Evolutionary conservation across 768 basidiomycete species (phyloP), one percentile per base, ranked within the genome.

Genomic region (Favolaschia claudopus): DNA sequence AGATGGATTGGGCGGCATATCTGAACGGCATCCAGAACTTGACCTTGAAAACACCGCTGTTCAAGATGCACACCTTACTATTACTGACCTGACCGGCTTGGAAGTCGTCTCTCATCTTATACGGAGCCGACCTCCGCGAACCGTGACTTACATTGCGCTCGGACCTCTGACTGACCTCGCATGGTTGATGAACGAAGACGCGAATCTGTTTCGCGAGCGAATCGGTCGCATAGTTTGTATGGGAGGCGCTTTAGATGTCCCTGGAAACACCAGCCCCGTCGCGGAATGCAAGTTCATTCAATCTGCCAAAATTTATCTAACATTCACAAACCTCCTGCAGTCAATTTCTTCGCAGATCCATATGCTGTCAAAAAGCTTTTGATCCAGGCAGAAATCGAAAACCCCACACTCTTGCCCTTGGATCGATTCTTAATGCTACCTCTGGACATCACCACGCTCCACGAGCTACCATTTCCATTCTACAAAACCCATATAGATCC

Each of bases 201-300:
- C 82, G 10, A 69, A 76, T 32, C 75, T 82, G 12, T 77, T 95
- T 28, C 73, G 74, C 8, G 73, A 82, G 13, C 84, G 84, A 38
- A 83, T 93, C 27, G 92, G 88, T 5, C 82, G 88, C n/a, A 76
- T 98, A 8, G 75, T 95, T 20, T 89, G 87, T 70, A 96, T 98
- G 94, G 95, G 95, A n/a, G 95, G 94, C 14, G 91, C 94, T 2
- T 71, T 98, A 22, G 93, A 96, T 63, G 91, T 93, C 29, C 93
- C 95, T 0, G 95, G 95, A 3, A 98, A 96, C 65, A 90, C 88
- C 0, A 85, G 81, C 24, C 86, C 93, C 8, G 80, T 85, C 4
- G 90, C 94, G 56, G 95, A 97, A 72, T 96, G 95, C 92, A 74
- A 73, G 86, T 70, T 44, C 24, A 24, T 51, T 55, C 24, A 43